A percentile compares a stretch with the other conserved stretches of the same genome.
These are phyloP conservation scores for Carex scoparia DNA, from an alignment of 176 grass and related monocot species.

Conservation along the genomic window DNA sequence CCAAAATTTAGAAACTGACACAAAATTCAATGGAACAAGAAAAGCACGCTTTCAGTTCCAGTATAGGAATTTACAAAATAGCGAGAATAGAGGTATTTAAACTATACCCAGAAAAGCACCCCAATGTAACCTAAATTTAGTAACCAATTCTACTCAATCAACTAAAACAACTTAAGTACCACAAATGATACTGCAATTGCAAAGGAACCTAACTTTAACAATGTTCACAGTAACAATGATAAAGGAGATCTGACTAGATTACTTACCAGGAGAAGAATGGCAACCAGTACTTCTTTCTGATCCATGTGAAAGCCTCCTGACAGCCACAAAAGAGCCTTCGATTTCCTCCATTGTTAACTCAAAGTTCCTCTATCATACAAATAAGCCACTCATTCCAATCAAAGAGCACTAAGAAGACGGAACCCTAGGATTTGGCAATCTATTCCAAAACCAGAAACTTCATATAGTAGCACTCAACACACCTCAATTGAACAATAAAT, in stretches of 20 bases:
- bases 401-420: neutral
- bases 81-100: neutral
- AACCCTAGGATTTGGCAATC: neutral
- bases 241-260: constrained; percentile 15
- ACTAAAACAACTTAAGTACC: constrained; percentile 11
- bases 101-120: neutral
- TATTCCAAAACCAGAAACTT: neutral
- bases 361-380: neutral
- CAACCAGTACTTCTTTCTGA: constrained; percentile 27
- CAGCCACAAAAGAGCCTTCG: constrained; percentile 59
- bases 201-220: neutral
- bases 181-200: neutral
- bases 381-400: constrained; percentile 19
- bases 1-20: neutral
- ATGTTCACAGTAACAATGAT: neutral
- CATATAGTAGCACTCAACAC: neutral
- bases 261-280: constrained; percentile 48
- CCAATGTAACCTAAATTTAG: constrained; percentile 6
- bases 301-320: constrained; percentile 49
- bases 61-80: neutral
- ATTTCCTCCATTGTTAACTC: constrained; percentile 41
- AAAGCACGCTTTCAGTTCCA: neutral
- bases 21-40: constrained; percentile 8
- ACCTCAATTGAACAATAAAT: constrained; percentile 5
- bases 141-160: neutral